Base-by-base conservation (phyloP, 345 rosid genomes). In the Capsella bursapastoris region DNA sequence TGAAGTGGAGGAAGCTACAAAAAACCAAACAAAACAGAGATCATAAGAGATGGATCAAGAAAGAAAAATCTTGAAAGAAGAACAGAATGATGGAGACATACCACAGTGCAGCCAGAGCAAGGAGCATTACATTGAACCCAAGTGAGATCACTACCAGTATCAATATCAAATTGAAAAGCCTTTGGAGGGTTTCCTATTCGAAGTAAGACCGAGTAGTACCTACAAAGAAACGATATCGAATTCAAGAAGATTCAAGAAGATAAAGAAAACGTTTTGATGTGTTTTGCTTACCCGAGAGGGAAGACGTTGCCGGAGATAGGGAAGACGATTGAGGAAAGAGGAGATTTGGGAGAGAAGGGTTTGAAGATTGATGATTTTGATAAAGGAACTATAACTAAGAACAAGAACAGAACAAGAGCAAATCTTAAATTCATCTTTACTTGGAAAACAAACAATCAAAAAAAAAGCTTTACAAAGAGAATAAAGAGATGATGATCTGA, bases 111-210 rank as follows among this genome's bases (percentile, higher is more conserved):
- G 18, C 91, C 81, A 8, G 32, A 65, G 79, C 98, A 93, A 76
- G 98, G 97, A 49, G 92, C 98, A 84, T 90, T 85, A 51, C 98
- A 93, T 72, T 93, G 97, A 53, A 93, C 86, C 97, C 98, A 93
- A 61, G 96, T 86, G 25, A 90, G 83, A 78, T 93, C 98, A 68
- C 98, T 90, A n/a, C 98, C 97, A 4, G 94, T 90, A 80, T 90
- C 98, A 16, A 93, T 74, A 68, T 89, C 98, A 22, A 93, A 83
- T 4, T 83, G 82, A 65, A 55, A 93, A 11, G 67, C 50, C 86
- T 85, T 93, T 15, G 94, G 83, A 13, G 96, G 97, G 38, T 78
- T 77, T 43, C 97, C 98, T 40, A 93, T 84, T 53, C 59, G 7
- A 8, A 93, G 43, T n/a, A 79, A 68, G 63, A 80, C 87, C 8